Evolutionary conservation across 2,329 filamentous ascomycete species (phyloP), one percentile per base, ranked within the genome.

Genomic region (Fusarium nodosum): DNA sequence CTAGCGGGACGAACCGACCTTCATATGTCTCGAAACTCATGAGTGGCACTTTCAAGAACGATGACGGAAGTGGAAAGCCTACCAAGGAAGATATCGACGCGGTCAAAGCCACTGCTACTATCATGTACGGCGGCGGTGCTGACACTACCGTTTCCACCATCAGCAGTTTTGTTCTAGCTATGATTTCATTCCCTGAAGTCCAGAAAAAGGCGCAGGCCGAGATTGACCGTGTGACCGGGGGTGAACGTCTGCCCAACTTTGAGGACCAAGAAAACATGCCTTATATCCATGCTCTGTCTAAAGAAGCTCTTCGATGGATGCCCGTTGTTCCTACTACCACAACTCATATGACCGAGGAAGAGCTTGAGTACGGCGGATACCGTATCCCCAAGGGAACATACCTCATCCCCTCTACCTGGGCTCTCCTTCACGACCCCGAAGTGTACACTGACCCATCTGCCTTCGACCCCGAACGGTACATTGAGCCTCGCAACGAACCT

Each of bases 391-490:
- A 77, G 20, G 76, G 71, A 1, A 60, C 77, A 6, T 63, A 69
- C 36, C 36, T 78, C 16, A 58, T 79, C 6, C 60, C 67, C 1
- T 56, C 56, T 1, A 65, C 68, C 15, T 77, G 74, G 72, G 70
- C 69, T 66, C 69, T 76, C 7, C 44, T 69, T 0, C 90, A 92
- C 75, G 90, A 93, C 70, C 87, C 89, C 1, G 86, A 90, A 54
- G 86, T 87, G 2, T 92, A 93, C 76, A 83, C 85, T 0, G 63
- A 79, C 12, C 79, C 79, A 1, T 57, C 60, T 3, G 18, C 24
- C 2, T 82, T 81, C 33, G 65, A 80, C 4, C 79, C 78, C 0
- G 75, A 77, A 15, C 69, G 79, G 9, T 80, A 72, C 59, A 66
- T 82, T 1, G 44, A 52, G 8, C 72, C 75, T 8, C 63, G 74